Conservation (phyloP, 495 filamentous ascomycete genomes). For the Mycothermus thermophilus region DNA sequence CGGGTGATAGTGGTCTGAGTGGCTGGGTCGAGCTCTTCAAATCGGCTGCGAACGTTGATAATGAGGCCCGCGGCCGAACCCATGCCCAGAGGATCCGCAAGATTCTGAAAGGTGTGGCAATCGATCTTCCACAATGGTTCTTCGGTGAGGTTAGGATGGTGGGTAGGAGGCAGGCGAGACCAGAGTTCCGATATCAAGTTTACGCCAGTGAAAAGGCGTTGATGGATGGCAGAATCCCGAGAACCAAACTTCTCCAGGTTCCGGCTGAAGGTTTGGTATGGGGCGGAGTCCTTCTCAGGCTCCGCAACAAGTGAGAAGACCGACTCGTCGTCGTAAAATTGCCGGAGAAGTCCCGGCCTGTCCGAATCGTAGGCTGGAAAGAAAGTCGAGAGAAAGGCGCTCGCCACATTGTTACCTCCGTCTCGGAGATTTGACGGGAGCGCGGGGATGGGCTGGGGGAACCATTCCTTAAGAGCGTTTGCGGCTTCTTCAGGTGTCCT, state of each 20-base stretch:
- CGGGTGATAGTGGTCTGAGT: slow-evolving; percentile 41
- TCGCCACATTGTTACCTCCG: slow-evolving; percentile 50
- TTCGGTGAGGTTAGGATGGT: slow-evolving; percentile 53
- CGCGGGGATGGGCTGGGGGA: slow-evolving; percentile 51
- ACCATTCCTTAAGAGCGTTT: slow-evolving; percentile 22
- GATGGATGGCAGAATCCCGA: slow-evolving; percentile 37
- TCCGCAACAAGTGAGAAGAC: slow-evolving; percentile 66
- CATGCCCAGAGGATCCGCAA: slow-evolving; percentile 56
- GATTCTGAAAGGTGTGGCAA: slow-evolving; percentile 58
- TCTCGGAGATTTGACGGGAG: slow-evolving; percentile 60
- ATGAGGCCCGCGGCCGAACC: slow-evolving; percentile 53
- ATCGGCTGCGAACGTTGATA: slow-evolving; percentile 70
- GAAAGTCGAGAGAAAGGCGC: slow-evolving; percentile 63
- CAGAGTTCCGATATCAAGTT: slow-evolving; percentile 56
- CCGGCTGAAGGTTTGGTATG: slow-evolving; percentile 62
- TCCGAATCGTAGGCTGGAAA: slow-evolving; percentile 62
- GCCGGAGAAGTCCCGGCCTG: slow-evolving; percentile 43
- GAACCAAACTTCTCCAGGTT: slow-evolving; percentile 62
- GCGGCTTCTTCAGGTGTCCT: slow-evolving; percentile 53
- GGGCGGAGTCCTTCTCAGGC: too few relatives aligned
- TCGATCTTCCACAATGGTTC: slow-evolving; percentile 65
- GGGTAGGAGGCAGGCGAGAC: slow-evolving; percentile 55
- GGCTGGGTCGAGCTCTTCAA: slow-evolving; percentile 53
- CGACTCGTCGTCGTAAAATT: slow-evolving; percentile 65
- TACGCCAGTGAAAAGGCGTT: slow-evolving; percentile 50